Base-by-base conservation (phyloP, 1,284 basidiomycete genomes). In the Pyrrhoderma noxium region DNA sequence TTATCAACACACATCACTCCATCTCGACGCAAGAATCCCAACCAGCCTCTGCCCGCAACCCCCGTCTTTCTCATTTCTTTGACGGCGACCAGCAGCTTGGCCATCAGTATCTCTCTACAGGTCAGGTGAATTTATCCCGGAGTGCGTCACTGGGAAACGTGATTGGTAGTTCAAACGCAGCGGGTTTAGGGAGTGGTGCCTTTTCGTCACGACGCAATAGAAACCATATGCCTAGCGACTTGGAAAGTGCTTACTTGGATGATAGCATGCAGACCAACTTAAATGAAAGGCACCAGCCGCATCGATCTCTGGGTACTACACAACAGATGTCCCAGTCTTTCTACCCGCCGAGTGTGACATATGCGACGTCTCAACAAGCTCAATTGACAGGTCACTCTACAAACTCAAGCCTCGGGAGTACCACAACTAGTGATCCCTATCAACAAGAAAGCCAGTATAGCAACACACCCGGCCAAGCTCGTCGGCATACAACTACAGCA, bases 221-320 rank as follows among this genome's bases (percentile, higher is more conserved):
- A 51, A 79, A 79, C 59, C 78, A 79, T 64, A 76, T 76, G 54
- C 72, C 71, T 48, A 84, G 85, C 59, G 85, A 88, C 69, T 67
- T 87, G 42, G 85, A 88, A 61, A 76, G 79, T 51, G 80, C 81
- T 52, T 82, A 66, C 43, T 69, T 73, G 57, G 56, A 62, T 55
- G 67, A 71, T 59, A 35, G 41, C 25, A 19, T 37, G 21, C 51
- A 52, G 21, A 22, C 21, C 7, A 19, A 38, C 36, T 35, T 31
- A 40, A 40, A 40, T 14, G 47, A 54, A 31, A 41, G 39, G 19
- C 48, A 51, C 42, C 51, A 56, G 41, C 54, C 48, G 40, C 47
- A 51, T 55, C 45, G 53, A 8, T 47, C 53, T 21, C 45, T 55
- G 31, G 53, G 45, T 27, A 31, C 53, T 51, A 44, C 57, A 19